Percentiles rank a stretch among this genome's conserved stretches.
phyloP scores from a whole-genome alignment of 805 yeast species.

The Saturnispora besseyi region DNA sequence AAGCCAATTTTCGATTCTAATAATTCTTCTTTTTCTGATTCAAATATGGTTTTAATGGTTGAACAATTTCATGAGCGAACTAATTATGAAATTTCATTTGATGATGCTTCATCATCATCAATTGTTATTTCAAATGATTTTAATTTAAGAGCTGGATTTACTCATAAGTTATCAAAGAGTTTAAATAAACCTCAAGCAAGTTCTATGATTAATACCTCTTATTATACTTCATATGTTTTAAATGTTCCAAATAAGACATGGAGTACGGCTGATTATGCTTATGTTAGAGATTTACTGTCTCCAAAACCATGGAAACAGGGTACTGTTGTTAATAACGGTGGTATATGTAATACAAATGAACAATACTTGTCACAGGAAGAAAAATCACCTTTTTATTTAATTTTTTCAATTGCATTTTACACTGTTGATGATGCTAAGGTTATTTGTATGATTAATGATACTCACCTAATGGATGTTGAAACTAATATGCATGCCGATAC shows the following conservation, averaged over 20 bases:
- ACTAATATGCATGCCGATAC: constrained; percentile 1
- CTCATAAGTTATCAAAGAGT: neutral
- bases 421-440: constrained; percentile 8
- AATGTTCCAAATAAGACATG: constrained; percentile 19
- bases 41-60: neutral
- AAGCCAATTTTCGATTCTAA: neutral
- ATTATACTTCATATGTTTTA: constrained; percentile 11
- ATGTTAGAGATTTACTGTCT: neutral
- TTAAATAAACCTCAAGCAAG: neutral
- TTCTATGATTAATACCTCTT: neutral
- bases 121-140: neutral
- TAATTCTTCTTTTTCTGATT: neutral
- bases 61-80: constrained; percentile 1
- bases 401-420: constrained; percentile 4
- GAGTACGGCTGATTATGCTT: constrained; percentile 13
- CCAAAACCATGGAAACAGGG: neutral
- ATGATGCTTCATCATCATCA: neutral
- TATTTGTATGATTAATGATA: constrained; percentile 8
- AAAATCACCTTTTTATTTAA: neutral
- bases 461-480: constrained; percentile 8
- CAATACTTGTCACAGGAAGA: neutral
- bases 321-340: neutral
- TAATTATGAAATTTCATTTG: neutral
- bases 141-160: neutral
- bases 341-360: neutral